These are phyloP conservation scores for Microbotryum lychnidis-dioicae DNA, from an alignment of 1,284 basidiomycete genomes.

Conservation along the genomic window DNA sequence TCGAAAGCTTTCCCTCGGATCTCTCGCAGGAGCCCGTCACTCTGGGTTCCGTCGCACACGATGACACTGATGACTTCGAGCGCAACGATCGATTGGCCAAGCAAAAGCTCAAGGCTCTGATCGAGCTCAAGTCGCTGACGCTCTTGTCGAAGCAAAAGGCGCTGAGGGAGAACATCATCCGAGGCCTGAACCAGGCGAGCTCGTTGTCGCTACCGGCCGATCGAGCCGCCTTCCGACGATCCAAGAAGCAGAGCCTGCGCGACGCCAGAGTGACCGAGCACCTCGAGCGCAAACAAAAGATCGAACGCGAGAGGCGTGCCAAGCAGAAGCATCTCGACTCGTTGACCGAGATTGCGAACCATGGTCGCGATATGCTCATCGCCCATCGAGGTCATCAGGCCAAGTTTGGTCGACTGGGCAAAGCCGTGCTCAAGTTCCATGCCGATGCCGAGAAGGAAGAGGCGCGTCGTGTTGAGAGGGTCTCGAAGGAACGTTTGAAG, in stretches of 20 bases:
- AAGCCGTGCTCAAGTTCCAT: constrained; percentile 43
- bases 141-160: constrained; percentile 83
- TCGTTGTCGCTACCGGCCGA: constrained; percentile 69
- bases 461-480: constrained; percentile 70
- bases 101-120: constrained; percentile 72
- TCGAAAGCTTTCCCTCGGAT: constrained; percentile 74
- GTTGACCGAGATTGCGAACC: constrained; percentile 75
- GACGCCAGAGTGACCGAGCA: constrained; percentile 87
- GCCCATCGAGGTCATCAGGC: constrained; percentile 47
- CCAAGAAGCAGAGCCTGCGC: constrained; percentile 76
- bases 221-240: constrained; percentile 80
- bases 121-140: constrained; percentile 88
- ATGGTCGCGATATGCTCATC: constrained; percentile 67
- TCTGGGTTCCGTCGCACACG: constrained; percentile 38
- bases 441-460: constrained; percentile 45
- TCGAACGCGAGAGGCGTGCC: constrained; percentile 83
- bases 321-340: constrained; percentile 97
- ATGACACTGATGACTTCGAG: constrained; percentile 39
- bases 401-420: constrained; percentile 46
- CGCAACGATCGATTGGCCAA: constrained; percentile 31
- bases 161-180: constrained; percentile 76
- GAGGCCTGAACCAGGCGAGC: constrained; percentile 81
- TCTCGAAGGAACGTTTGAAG: constrained; percentile 96
- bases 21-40: constrained; percentile 47
- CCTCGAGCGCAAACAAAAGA: constrained; percentile 82